Evolutionary conservation across 2,329 filamentous ascomycete genomes (phyloP).

Genomic region (Ophiostoma sp.): DNA sequence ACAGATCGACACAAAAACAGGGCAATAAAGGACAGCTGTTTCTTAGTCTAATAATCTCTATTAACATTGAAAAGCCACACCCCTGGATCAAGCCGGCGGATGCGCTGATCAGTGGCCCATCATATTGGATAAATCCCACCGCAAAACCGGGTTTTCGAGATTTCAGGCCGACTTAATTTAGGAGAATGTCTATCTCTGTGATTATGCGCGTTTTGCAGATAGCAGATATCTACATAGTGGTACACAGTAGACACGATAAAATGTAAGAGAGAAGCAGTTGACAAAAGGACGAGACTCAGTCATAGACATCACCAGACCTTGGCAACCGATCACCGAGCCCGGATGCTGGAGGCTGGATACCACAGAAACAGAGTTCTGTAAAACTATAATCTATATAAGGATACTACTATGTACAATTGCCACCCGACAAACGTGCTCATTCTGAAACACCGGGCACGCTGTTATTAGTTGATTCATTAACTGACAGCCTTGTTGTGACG

Average conservation of each 20-base stretch:
- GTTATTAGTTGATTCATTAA: background rate
- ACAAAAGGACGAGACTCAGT: background rate
- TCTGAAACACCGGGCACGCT: slow-evolving; percentile 5
- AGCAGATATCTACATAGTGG: background rate
- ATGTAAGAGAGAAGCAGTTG: background rate
- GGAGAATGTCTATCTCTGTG: background rate
- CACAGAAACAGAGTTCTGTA: too few species aligned
- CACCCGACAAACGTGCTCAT: background rate
- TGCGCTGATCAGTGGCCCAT: slow-evolving; percentile 10
- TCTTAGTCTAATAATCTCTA: background rate
- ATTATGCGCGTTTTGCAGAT: background rate
- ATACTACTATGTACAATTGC: background rate
- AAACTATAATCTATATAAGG: too few species aligned
- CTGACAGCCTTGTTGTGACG: slow-evolving; percentile 2
- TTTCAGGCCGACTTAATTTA: slow-evolving; percentile 4
- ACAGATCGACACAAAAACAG: background rate
- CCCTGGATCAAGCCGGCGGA: background rate
- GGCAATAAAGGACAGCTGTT: slow-evolving; percentile 4
- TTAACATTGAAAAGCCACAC: too few species aligned
- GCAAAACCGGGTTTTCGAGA: slow-evolving; percentile 11
- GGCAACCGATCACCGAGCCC: background rate
- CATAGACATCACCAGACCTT: background rate
- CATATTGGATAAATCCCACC: background rate
- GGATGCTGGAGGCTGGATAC: background rate
- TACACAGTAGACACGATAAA: background rate